phyloP scores from a whole-genome alignment of 2,329 filamentous ascomycete species.

The Cladosporium cucumerinum region DNA sequence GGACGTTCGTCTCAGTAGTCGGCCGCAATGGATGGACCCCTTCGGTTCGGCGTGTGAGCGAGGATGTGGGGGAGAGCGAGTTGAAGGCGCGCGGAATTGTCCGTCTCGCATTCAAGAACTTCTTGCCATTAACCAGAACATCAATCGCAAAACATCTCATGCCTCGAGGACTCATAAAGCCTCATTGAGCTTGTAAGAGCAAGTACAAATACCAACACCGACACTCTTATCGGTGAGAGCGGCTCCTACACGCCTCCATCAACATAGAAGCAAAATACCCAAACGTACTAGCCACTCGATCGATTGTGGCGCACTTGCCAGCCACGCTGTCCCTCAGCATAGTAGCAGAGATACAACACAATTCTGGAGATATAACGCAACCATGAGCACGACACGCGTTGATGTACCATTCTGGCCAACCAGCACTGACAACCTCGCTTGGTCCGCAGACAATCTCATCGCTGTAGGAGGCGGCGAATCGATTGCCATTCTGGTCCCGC shows the following conservation, averaged over 20 bases:
- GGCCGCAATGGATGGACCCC: not conserved
- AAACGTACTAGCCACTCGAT: not conserved
- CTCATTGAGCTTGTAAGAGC: not conserved
- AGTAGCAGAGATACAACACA: not conserved
- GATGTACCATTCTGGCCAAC: conserved; percentile 47
- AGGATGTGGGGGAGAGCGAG: not conserved
- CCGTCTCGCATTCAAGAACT: not conserved
- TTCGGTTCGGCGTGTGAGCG: not conserved
- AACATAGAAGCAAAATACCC: not conserved
- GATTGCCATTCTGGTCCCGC: conserved; percentile 48
- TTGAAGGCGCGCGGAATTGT: not conserved
- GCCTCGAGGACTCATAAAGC: not conserved
- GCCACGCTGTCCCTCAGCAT: not conserved
- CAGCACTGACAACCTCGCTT: conserved; percentile 52
- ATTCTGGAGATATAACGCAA: not conserved
- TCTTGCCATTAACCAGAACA: not conserved
- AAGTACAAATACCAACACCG: too few species aligned
- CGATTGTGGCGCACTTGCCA: not conserved
- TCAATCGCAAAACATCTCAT: not conserved
- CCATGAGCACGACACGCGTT: conserved; percentile 18
- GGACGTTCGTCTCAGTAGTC: not conserved
- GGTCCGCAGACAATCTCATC: conserved; percentile 58
- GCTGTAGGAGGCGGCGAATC: conserved; percentile 56
- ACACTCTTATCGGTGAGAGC: not conserved
- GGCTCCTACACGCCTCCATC: not conserved